Evolutionary conservation across 1,284 basidiomycete genomes (phyloP).

Genomic region (Ganoderma leucocontextum): DNA sequence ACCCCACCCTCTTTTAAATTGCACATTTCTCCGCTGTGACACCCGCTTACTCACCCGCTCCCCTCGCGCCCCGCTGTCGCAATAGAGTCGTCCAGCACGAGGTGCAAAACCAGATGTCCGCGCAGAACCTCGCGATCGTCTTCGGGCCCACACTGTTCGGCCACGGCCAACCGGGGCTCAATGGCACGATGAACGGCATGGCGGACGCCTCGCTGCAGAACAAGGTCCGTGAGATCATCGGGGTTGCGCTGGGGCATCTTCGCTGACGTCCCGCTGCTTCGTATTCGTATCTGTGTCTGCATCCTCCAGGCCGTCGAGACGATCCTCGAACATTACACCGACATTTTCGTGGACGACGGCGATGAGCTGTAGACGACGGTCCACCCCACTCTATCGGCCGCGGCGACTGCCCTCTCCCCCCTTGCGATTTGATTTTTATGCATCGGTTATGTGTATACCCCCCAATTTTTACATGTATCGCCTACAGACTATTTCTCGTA

Average conservation of each 20-base stretch:
- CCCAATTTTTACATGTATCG: conserved; percentile 36
- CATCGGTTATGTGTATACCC: conserved; percentile 35
- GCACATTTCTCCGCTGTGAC: conserved; percentile 1
- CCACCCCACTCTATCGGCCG: not conserved
- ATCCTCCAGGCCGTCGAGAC: conserved; percentile 80
- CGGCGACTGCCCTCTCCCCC: conserved; percentile 11
- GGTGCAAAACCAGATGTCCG: conserved; percentile 90
- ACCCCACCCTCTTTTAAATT: not conserved
- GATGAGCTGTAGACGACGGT: conserved; percentile 41
- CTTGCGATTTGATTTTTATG: conserved; percentile 14
- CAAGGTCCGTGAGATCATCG: conserved; percentile 52
- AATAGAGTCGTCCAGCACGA: conserved; percentile 79
- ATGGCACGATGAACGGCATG: conserved; percentile 51
- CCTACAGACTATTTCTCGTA: conserved; percentile 30
- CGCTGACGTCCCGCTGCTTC: conserved; percentile 7
- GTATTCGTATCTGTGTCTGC: not conserved
- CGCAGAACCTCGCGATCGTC: conserved; percentile 94
- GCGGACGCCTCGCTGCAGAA: conserved; percentile 73
- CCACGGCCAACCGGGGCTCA: conserved; percentile 46
- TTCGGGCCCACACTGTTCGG: conserved; percentile 97
- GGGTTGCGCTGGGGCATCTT: conserved; percentile 13
- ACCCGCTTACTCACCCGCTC: conserved; percentile 7
- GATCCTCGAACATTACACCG: conserved; percentile 85
- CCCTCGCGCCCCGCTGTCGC: conserved; percentile 2
- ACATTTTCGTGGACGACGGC: conserved; percentile 83